Percentiles rank a stretch among this genome's conserved stretches.
Evolutionary conservation across 495 filamentous ascomycete genomes (phyloP).

Genomic region (Aspergillus taichungensis): DNA sequence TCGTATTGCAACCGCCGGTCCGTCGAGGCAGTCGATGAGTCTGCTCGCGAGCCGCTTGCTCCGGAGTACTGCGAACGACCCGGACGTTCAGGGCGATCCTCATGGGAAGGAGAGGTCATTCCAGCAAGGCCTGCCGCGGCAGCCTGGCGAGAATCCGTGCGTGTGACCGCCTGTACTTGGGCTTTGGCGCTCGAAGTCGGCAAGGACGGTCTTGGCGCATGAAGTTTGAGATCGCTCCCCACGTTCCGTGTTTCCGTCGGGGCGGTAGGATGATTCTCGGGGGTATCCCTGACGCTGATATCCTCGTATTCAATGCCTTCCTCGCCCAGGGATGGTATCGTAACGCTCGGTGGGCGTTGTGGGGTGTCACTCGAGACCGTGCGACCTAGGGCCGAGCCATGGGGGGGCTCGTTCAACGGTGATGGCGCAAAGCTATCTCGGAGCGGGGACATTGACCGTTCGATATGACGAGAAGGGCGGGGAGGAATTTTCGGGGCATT

Average conservation of each 20-base stretch:
- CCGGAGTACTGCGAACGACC: slow-evolving; percentile 36
- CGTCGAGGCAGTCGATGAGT: slow-evolving; percentile 38
- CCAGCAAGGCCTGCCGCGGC: slow-evolving; percentile 74
- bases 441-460: slow-evolving; percentile 71
- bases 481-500: slow-evolving; percentile 52
- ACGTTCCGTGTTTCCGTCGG: slow-evolving; percentile 66
- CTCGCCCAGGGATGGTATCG: slow-evolving; percentile 76
- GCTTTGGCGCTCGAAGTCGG: slow-evolving; percentile 69
- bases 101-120: slow-evolving; percentile 39
- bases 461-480: slow-evolving; percentile 58
- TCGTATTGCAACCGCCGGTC: slow-evolving; percentile 45
- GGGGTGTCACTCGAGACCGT: slow-evolving; percentile 44
- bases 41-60: slow-evolving; percentile 44
- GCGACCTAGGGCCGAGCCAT: slow-evolving; percentile 35
- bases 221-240: slow-evolving; percentile 70
- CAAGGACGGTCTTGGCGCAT: slow-evolving; percentile 85
- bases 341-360: slow-evolving; percentile 62
- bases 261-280: slow-evolving; percentile 32
- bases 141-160: slow-evolving; percentile 78
- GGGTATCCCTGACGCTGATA: slow-evolving; percentile 36
- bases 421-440: slow-evolving; percentile 75
- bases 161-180: slow-evolving; percentile 70
- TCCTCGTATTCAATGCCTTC: slow-evolving; percentile 83
- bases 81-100: slow-evolving; percentile 55
- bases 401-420: slow-evolving; percentile 64